These are phyloP conservation scores for Myxozyma vanderwaltii DNA, from an alignment of 805 yeast genomes.

Conservation along the genomic window DNA sequence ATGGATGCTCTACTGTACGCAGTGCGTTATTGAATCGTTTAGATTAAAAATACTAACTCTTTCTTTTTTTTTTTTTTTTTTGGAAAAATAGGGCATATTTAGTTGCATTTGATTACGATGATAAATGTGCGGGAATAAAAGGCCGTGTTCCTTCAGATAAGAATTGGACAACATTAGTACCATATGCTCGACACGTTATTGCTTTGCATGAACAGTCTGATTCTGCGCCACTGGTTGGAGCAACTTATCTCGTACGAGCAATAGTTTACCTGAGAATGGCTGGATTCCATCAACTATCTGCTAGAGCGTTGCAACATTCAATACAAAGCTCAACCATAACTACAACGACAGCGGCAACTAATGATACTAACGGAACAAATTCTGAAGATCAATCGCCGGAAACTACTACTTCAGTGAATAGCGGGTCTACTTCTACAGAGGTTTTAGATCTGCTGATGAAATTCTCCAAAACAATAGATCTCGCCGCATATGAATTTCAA, in stretches of 20 bases:
- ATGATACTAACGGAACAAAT: neutral
- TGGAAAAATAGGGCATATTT: conserved; percentile 28
- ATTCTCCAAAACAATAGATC: conserved; percentile 19
- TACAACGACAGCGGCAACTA: too few relatives aligned
- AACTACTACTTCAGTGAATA: neutral
- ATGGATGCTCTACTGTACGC: conserved; percentile 46
- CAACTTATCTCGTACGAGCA: conserved; percentile 35
- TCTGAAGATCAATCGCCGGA: conserved; percentile 13
- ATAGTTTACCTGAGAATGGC: conserved; percentile 34
- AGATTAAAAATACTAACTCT: too few relatives aligned
- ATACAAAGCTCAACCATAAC: neutral
- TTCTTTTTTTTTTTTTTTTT: neutral
- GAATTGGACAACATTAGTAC: conserved; percentile 34
- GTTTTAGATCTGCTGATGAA: conserved; percentile 3
- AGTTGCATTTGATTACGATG: conserved; percentile 37
- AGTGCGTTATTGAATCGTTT: neutral
- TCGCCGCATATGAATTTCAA: conserved; percentile 31
- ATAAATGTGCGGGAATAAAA: conserved; percentile 21
- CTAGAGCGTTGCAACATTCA: conserved; percentile 11
- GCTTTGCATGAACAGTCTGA: conserved; percentile 28
- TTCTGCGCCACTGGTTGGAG: conserved; percentile 27
- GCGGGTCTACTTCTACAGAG: neutral
- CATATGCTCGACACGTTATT: conserved; percentile 30
- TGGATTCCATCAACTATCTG: conserved; percentile 19
- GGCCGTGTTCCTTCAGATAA: conserved; percentile 29